Percentiles rank a stretch among this genome's conserved stretches.
Evolutionary conservation across 805 yeast genomes (phyloP).

Genomic region (Candida dendrica): DNA sequence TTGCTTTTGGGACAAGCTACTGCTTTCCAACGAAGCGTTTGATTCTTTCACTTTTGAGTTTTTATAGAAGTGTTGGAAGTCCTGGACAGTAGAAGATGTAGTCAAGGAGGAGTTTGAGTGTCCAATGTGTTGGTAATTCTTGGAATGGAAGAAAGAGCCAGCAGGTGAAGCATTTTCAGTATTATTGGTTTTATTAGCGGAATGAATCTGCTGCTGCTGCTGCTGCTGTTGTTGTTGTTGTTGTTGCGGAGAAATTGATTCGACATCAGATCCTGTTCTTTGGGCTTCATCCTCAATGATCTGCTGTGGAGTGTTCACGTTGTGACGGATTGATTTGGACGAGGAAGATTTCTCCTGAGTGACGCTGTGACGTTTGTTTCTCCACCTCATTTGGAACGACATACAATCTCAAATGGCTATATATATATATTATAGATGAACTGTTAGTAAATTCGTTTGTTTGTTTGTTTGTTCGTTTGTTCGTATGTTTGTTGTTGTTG

Average conservation of each 20-base stretch:
- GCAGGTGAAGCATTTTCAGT: neutral
- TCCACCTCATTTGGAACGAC: slow-evolving; percentile 27
- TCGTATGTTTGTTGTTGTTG: too few species aligned
- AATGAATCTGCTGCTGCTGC: neutral
- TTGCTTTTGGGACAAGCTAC: neutral
- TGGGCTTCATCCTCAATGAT: neutral
- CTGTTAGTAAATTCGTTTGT: too few species aligned
- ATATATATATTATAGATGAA: too few species aligned
- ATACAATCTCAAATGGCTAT: neutral
- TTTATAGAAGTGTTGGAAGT: neutral
- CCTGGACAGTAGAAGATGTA: neutral
- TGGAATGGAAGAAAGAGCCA: neutral
- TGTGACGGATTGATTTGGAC: neutral
- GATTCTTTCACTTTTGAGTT: neutral
- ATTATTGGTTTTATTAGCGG: neutral
- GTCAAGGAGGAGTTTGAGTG: neutral
- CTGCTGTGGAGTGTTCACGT: neutral
- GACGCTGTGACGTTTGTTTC: slow-evolving; percentile 19
- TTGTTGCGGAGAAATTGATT: neutral
- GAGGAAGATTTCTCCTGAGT: slow-evolving; percentile 9
- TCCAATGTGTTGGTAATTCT: neutral
- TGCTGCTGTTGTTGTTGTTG: too few species aligned
- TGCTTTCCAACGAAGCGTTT: neutral
- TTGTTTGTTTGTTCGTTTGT: too few species aligned
- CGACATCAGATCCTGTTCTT: neutral